These are phyloP conservation scores for Trichoderma parareesei DNA, from an alignment of 495 filamentous ascomycete genomes.

Conservation along the genomic window DNA sequence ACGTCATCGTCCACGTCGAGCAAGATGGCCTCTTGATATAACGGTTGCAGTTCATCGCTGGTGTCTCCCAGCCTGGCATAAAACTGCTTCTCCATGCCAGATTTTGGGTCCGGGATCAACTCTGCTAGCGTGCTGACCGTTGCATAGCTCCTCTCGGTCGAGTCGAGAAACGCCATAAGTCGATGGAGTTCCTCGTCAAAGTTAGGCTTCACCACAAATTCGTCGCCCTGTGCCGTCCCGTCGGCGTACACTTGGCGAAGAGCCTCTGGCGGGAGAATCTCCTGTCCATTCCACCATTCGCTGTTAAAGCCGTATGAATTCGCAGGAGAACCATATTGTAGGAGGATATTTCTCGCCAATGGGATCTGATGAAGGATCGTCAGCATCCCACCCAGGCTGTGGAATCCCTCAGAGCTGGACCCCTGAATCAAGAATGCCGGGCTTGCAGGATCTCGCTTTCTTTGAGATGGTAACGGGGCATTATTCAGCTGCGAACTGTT, in stretches of 20 bases:
- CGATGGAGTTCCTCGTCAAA: slow-evolving; percentile 59
- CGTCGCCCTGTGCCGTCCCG: slow-evolving; percentile 38
- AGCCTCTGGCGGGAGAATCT: slow-evolving; percentile 50
- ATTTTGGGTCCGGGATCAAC: slow-evolving; percentile 7
- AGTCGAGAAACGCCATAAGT: slow-evolving; percentile 79
- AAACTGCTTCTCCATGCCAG: slow-evolving; percentile 17
- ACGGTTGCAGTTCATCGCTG: neutral
- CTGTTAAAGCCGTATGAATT: slow-evolving; percentile 57
- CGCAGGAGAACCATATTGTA: slow-evolving; percentile 44
- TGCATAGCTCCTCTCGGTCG: slow-evolving; percentile 72
- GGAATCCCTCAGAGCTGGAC: slow-evolving; percentile 25
- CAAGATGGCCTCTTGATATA: neutral
- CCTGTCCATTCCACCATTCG: slow-evolving; percentile 80
- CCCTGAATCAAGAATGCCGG: slow-evolving; percentile 70
- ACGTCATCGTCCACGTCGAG: slow-evolving; percentile 17
- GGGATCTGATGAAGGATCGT: slow-evolving; percentile 83
- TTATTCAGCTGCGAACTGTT: slow-evolving; percentile 19
- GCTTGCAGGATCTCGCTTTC: slow-evolving; percentile 48
- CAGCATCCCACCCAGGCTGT: slow-evolving; percentile 59
- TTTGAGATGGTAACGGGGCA: slow-evolving; percentile 29
- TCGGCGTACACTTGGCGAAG: slow-evolving; percentile 42
- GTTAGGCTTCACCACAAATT: slow-evolving; percentile 25
- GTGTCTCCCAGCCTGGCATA: neutral
- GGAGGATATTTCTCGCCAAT: slow-evolving; percentile 64
- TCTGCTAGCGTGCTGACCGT: slow-evolving; percentile 47